Evolutionary conservation across 345 rosid genomes (phyloP), one percentile per base, ranked within the genome.

Genomic region (Erodium maritimum): DNA sequence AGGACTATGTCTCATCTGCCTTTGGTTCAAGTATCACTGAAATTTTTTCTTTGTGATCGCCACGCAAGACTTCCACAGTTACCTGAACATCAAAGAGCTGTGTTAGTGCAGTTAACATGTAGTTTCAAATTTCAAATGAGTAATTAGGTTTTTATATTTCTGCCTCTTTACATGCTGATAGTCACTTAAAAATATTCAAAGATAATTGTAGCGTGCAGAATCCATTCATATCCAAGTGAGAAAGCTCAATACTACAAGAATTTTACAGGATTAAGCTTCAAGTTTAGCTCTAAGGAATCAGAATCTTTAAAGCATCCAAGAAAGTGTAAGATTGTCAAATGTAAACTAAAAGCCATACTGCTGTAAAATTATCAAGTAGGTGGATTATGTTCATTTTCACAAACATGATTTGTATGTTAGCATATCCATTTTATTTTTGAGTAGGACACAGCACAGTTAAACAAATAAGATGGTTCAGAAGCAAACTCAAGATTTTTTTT

Each of bases 21-120:
- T 84, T 88, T 23, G 98, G 86, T 77, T 91, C 96, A n/a, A 91
- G 96, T 56, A 42, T 63, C 52, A 91, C 91, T 0, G 95, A 78
- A 59, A 91, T 82, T 75, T 86, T 84, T 77, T 91, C 98, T 74
- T 88, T 86, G 60, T 80, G 98, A 71, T 91, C 98, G 5, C 96
- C 95, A 2, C 96, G 87, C 67, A 91, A 69, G 33, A 91, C 95
- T 79, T 88, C 96, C 64, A 91, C 89, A 1, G 57, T 77, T 68
- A 88, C 87, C 96, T 91, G 75, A 50, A 46, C 3, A 66, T 67
- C 66, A 67, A 52, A 1, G 13, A 23, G 17, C 14, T 18, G 18
- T 17, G 24, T 54, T n/a, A 52, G 8, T 52, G 19, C 6, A n/a
- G 21, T 51, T 53, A 12, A 53, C 21, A 19, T 53, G 10, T 10